Conservation (phyloP, 208 protist genomes). For the Trypanosoma melophagium region DNA sequence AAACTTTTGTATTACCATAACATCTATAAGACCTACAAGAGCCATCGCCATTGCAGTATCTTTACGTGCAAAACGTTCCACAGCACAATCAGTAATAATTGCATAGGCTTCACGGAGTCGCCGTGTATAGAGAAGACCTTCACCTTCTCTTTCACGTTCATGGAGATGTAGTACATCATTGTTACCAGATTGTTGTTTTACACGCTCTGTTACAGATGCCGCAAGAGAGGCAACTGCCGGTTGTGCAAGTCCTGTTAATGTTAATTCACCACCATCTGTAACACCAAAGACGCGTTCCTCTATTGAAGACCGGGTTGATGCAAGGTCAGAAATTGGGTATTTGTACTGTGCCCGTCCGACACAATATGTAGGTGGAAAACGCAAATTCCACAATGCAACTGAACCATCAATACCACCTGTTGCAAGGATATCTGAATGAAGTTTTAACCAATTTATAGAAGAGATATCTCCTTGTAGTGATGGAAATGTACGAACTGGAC, state of each 20-base stretch:
- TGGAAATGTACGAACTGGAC: conserved; percentile 54
- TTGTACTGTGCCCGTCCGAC: conserved; percentile 74
- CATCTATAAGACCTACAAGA: conserved; percentile 66
- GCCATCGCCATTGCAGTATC: conserved; percentile 58
- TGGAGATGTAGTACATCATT: conserved; percentile 19
- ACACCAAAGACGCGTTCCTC: conserved; percentile 73
- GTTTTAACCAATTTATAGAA: conserved; percentile 58
- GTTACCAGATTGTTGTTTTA: not conserved
- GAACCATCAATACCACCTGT: conserved; percentile 79
- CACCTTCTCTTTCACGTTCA: conserved; percentile 46
- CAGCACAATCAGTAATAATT: conserved; percentile 58
- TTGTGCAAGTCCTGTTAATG: conserved; percentile 41
- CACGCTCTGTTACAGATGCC: conserved; percentile 19
- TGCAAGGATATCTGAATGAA: conserved; percentile 71
- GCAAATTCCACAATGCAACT: conserved; percentile 80
- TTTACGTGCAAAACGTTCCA: conserved; percentile 50
- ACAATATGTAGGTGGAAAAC: conserved; percentile 69
- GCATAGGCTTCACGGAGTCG: conserved; percentile 56
- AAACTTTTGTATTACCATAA: conserved; percentile 45
- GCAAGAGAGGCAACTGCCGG: conserved; percentile 56
- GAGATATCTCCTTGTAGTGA: conserved; percentile 76
- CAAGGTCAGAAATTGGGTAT: conserved; percentile 50
- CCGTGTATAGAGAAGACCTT: conserved; percentile 64
- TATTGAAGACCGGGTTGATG: conserved; percentile 52
- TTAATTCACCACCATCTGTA: conserved; percentile 62